These are phyloP conservation scores for Obba rivulosa DNA, from an alignment of 768 basidiomycete genomes.

Conservation along the genomic window DNA sequence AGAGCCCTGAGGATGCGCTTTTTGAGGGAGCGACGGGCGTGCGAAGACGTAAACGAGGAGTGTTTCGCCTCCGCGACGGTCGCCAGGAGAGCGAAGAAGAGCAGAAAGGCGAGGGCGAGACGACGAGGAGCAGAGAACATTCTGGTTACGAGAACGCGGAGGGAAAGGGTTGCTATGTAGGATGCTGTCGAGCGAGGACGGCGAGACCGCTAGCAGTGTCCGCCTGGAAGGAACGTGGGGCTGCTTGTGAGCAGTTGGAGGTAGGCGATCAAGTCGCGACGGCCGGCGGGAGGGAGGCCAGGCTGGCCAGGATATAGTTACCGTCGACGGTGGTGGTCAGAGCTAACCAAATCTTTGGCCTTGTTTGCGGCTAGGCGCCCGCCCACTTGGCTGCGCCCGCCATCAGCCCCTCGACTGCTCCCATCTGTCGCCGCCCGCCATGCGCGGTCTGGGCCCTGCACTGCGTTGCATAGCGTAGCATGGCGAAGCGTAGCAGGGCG, in stretches of 20 bases:
- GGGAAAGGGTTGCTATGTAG: slow-evolving; percentile 25
- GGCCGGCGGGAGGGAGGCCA: slow-evolving; percentile 4
- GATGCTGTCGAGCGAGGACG: slow-evolving; percentile 27
- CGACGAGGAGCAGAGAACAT: slow-evolving; percentile 7
- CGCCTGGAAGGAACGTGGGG: slow-evolving; percentile 39
- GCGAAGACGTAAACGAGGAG: slow-evolving; percentile 31
- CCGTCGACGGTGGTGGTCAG: slow-evolving; percentile 5
- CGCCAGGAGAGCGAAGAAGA: slow-evolving; percentile 19
- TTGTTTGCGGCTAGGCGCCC: neutral
- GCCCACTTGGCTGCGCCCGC: no score
- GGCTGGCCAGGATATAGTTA: slow-evolving; percentile 8
- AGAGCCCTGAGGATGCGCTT: neutral
- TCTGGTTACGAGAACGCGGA: slow-evolving; percentile 15
- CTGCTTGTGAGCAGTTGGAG: slow-evolving; percentile 21
- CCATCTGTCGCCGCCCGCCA: no score
- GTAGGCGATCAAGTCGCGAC: neutral
- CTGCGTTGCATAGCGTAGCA: no score
- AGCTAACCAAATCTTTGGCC: neutral
- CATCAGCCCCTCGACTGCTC: no score
- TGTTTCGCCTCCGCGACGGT: slow-evolving; percentile 31
- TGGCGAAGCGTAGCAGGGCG: no score
- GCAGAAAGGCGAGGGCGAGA: slow-evolving; percentile 18
- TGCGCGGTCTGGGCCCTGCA: no score
- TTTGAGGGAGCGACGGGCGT: slow-evolving; percentile 28
- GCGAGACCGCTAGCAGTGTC: slow-evolving; percentile 21